Percentiles rank a stretch among this genome's conserved stretches.
Conservation (phyloP, 495 filamentous ascomycete species). For the Aspergillus hancockii region DNA sequence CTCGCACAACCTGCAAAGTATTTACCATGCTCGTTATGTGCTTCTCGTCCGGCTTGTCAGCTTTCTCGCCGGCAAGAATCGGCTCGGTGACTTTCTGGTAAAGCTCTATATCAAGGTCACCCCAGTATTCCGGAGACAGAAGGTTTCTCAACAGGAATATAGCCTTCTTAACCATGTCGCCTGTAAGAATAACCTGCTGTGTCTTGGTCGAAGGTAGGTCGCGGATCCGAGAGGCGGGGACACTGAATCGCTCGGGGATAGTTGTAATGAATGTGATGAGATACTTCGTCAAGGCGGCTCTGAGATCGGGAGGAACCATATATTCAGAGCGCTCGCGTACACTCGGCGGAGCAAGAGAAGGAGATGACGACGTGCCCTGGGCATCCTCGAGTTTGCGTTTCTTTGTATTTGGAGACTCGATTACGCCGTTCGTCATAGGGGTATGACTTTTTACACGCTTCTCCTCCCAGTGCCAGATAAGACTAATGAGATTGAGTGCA, state of each 20-base stretch:
- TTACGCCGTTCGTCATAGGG: constrained; percentile 45
- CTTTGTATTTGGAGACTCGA: constrained; percentile 69
- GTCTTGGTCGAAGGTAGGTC: constrained; percentile 48
- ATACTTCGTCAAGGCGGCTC: constrained; percentile 84
- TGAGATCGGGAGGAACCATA: constrained; percentile 61
- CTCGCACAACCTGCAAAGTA: constrained; percentile 83
- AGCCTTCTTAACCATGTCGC: constrained; percentile 83
- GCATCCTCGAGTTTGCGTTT: constrained; percentile 74
- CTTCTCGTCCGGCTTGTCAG: constrained; percentile 63
- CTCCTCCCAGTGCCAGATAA: constrained; percentile 94
- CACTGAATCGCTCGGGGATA: constrained; percentile 78
- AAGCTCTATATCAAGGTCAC: constrained; percentile 85
- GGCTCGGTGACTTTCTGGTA: constrained; percentile 87
- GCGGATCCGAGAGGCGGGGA: constrained; percentile 66
- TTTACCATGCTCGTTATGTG: constrained; percentile 85
- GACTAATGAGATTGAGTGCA: constrained; percentile 81
- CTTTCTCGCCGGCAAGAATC: constrained; percentile 71
- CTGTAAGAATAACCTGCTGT: constrained; percentile 52
- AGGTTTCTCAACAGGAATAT: constrained; percentile 81
- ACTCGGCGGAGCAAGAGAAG: constrained; percentile 47
- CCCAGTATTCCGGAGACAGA: constrained; percentile 86
- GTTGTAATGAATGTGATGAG: constrained; percentile 91
- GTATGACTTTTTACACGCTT: constrained; percentile 60
- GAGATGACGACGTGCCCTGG: constrained; percentile 35
- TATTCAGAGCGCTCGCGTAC: constrained; percentile 65